Base-by-base conservation (phyloP, 306 rosid genomes). In the Cicer yamashitae region DNA sequence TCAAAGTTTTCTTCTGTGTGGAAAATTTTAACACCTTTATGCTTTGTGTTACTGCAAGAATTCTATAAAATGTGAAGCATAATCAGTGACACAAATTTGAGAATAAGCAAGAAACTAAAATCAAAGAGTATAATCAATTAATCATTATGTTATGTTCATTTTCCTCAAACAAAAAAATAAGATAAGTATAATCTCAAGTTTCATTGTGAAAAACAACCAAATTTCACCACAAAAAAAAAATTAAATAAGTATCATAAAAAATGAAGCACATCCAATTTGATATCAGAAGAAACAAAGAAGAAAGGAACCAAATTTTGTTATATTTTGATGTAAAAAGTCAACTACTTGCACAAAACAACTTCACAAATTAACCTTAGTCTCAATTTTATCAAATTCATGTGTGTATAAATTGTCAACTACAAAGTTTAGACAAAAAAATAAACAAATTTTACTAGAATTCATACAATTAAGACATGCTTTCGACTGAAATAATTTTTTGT, bases 1-100 rank as follows among this genome's bases (percentile, higher is more conserved):
- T 70, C 78, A 38, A 77, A 71, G 68, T 46, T 82, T n/a, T n/a
- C n/a, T 74, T 66, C 81, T 44, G 79, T 30, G 52, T 47, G 7
- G 52, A 53, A 71, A 38, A 20, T 80, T 18, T 79, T 83, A 14
- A 38, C 73, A 73, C 74, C 83, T 20, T 67, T 59, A 41, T 71
- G 77, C 43, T 80, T 79, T 34, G 66, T 60, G 71, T 64, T 68
- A 53, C 74, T 63, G 76, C 77, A 74, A 75, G 53, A 75, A 74
- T 70, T 87, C 97, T 91, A 30, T 30, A 68, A 70, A 80, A 74
- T 44, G 38, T 3, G 66, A 73, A 73, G 44, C 8, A 7, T 40
- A 74, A 41, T 58, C 46, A 82, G 77, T 67, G 4, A 44, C n/a
- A 34, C 71, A 70, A 46, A 70, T 15, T 5, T 14, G 17, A 71